Base-by-base conservation (phyloP, 2,329 filamentous ascomycete species). In the Cladorrhinum sp. region DNA sequence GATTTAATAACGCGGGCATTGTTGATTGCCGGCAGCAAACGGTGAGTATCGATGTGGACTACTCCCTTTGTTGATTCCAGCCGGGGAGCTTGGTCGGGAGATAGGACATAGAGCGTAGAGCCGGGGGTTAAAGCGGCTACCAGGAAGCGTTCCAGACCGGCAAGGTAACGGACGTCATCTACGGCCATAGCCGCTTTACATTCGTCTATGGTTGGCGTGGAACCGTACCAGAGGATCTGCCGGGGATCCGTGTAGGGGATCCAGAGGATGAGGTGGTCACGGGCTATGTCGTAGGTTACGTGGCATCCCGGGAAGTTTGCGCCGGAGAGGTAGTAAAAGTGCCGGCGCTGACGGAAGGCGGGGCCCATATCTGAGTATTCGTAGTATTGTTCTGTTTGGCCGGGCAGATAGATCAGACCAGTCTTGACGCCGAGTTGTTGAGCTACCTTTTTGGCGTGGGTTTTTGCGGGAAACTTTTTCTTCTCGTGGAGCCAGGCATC, bases 1-100 rank as follows among this genome's bases (percentile, higher is more conserved):
- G 90, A 88, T 77, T 98, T 98, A 74, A 91, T 80, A 1, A 93
- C 88, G 29, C 93, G 88, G 22, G 89, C 88, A 58, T 85, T 82
- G 70, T 96, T 89, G 75, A 97, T 93, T 54, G 90, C 90, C 1
- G 82, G 81, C 64, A 83, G 82, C 9, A 97, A 79, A 9, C 74
- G 76, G 13, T 72, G 71, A 49, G 74, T 73, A 72, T 89, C 79
- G 64, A 87, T 74, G 25, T 68, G 67, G 3, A 78, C 63, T 6
- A 64, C 61, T 73, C 38, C 76, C 69, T 68, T 62, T 41, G 51
- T 53, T 10, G 54, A 50, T 1, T 64, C 62, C 20, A 71, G 54
- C 32, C 55, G 54, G 2, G 71, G 72, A 5, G 58, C 57, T 62
- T 74, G 72, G 52, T 68, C 62, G 2, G 66, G 55, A 67, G 81